These are phyloP conservation scores for Phytophthora sojae DNA, from an alignment of 352 stramenopile species.

Conservation along the genomic window DNA sequence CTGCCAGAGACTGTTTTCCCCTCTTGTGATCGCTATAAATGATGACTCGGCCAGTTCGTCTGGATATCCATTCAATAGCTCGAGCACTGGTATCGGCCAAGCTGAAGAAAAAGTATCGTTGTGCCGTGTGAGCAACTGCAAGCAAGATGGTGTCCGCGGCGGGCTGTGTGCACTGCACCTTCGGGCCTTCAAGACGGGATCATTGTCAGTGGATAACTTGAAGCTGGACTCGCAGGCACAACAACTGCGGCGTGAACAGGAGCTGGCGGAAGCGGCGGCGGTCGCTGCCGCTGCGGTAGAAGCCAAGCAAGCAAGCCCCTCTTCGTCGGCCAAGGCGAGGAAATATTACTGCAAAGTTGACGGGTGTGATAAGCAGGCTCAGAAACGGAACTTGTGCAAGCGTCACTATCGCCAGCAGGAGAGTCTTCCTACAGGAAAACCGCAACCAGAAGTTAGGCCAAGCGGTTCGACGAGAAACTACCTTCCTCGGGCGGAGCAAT, in stretches of 20 bases:
- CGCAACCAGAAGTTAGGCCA: constrained; percentile 13
- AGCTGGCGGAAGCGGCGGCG: constrained; percentile 26
- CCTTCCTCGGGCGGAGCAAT: constrained; percentile 3
- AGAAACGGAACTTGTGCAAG: constrained; percentile 71
- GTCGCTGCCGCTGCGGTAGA: constrained; percentile 22
- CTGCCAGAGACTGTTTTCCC: constrained; percentile 69
- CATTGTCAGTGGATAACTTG: constrained; percentile 69
- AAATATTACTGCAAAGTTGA: constrained; percentile 79
- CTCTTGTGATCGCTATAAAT: constrained; percentile 54
- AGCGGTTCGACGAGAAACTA: constrained; percentile 10
- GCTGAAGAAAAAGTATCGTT: constrained; percentile 25
- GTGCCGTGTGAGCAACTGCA: constrained; percentile 59
- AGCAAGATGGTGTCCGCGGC: constrained; percentile 28
- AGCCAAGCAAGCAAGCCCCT: constrained; percentile 24
- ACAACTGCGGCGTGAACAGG: constrained; percentile 33
- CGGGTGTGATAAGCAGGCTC: constrained; percentile 68
- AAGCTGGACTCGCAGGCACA: constrained; percentile 50
- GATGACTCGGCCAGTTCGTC: constrained; percentile 22
- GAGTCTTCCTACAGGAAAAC: constrained; percentile 16
- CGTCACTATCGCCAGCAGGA: constrained; percentile 63
- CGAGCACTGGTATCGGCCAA: constrained; percentile 18
- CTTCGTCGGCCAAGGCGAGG: constrained; percentile 40
- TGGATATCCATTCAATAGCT: constrained; percentile 24
- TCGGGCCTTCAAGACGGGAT: constrained; percentile 53
- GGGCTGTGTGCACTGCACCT: constrained; percentile 63